Evolutionary conservation across 2,329 filamentous ascomycete species (phyloP).

Genomic region (Cercospora zeae-maydis): DNA sequence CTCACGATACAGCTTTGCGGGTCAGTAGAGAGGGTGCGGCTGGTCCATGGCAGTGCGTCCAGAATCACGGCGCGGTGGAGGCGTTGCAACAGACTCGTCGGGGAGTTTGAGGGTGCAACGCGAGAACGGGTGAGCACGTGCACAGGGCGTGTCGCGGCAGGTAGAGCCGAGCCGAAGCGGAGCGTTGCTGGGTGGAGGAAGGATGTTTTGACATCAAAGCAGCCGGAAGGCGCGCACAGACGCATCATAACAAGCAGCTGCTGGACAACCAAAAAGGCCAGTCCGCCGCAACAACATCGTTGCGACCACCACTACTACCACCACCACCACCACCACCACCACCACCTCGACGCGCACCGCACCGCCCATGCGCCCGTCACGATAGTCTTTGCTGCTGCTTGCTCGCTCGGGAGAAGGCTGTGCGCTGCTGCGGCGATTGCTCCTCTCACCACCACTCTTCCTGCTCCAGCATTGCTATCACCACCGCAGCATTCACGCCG

Average conservation of each 20-base stretch:
- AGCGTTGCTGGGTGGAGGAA: conserved; percentile 3
- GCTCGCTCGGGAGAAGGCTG: not conserved
- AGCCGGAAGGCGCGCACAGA: not conserved
- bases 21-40: not conserved
- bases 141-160: not conserved
- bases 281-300: not conserved
- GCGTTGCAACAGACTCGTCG: not conserved
- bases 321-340: not conserved
- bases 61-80: not conserved
- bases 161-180: not conserved
- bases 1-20: not conserved
- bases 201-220: conserved; percentile 2
- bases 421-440: not conserved
- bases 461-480: conserved; percentile 1
- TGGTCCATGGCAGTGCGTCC: not conserved
- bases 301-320: not conserved
- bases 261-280: not conserved
- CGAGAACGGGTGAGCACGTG: not conserved
- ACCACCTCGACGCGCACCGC: not conserved
- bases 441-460: not conserved
- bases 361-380: conserved; percentile 7
- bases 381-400: conserved; percentile 13
- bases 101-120: not conserved
- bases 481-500: not conserved
- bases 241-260: conserved; percentile 3